Evolutionary conservation across 2,329 filamentous ascomycete genomes (phyloP).

Genomic region (Colletotrichum ledebouriae): DNA sequence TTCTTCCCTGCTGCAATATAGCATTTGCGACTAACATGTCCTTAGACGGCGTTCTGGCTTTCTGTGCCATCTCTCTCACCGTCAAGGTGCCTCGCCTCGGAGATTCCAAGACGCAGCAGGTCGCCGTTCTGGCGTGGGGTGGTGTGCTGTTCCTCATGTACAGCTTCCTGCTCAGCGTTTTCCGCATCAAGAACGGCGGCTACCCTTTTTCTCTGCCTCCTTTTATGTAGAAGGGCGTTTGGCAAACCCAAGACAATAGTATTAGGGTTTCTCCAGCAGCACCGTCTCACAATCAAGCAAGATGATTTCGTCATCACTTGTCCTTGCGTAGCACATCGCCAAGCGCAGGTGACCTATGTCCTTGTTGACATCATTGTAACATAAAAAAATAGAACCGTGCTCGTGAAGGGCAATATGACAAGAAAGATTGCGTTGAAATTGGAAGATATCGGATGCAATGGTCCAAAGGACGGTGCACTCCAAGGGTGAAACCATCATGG

Average conservation of each 20-base stretch:
- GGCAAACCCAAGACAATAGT: not conserved
- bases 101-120: slow-evolving; percentile 81
- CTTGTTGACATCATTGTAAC: slow-evolving; percentile 25
- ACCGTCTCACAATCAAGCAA: not conserved
- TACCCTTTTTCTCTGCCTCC: slow-evolving; percentile 96
- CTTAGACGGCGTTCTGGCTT: slow-evolving; percentile 78
- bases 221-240: slow-evolving; percentile 70
- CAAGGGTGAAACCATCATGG: no score
- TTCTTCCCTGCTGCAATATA: slow-evolving; percentile 46
- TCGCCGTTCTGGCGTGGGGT: slow-evolving; percentile 85
- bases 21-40: slow-evolving; percentile 59
- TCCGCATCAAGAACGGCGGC: slow-evolving; percentile 93
- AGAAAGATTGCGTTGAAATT: not conserved
- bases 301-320: not conserved
- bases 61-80: slow-evolving; percentile 90
- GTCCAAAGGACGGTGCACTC: no score
- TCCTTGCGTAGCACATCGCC: not conserved
- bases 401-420: not conserved
- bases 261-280: not conserved
- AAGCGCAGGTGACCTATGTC: not conserved
- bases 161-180: slow-evolving; percentile 93
- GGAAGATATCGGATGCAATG: not conserved
- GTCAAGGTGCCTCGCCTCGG: slow-evolving; percentile 92
- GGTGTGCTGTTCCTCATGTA: slow-evolving; percentile 85
- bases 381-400: slow-evolving; percentile 19